Evolutionary conservation across 2,329 filamentous ascomycete genomes (phyloP).

Genomic region (Penicillium sumatraense): DNA sequence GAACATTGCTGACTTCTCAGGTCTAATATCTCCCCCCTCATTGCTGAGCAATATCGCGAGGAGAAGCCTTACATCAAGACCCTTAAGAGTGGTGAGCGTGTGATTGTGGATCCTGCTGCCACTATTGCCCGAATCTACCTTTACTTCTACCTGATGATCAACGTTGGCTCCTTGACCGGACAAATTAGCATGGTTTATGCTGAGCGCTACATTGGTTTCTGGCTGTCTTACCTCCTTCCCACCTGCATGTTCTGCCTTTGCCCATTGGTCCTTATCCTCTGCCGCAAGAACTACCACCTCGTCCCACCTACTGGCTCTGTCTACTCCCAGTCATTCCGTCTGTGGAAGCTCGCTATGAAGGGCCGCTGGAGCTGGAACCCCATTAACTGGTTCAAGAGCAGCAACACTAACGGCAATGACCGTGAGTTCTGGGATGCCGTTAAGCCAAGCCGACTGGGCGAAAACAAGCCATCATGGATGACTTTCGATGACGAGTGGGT

Average conservation of each 20-base stretch:
- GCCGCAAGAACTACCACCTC: conserved; percentile 66
- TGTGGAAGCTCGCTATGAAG: conserved; percentile 66
- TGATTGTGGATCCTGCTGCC: conserved; percentile 71
- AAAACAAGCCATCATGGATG: conserved; percentile 57
- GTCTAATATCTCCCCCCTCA: conserved; percentile 73
- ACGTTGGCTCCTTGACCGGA: conserved; percentile 65
- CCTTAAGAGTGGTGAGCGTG: conserved; percentile 63
- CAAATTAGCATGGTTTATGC: conserved; percentile 73
- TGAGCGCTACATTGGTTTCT: conserved; percentile 78
- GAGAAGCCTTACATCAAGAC: conserved; percentile 62
- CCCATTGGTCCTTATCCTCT: conserved; percentile 64
- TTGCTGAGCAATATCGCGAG: conserved; percentile 71
- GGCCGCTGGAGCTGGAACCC: conserved; percentile 67
- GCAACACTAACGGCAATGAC: conserved; percentile 10
- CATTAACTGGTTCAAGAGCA: conserved; percentile 38
- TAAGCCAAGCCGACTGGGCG: conserved; percentile 38
- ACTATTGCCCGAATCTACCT: conserved; percentile 71
- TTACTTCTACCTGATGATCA: conserved; percentile 74
- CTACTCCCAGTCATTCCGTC: conserved; percentile 66
- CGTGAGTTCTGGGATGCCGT: conserved; percentile 29
- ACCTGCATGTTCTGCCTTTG: conserved; percentile 67
- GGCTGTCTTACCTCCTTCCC: conserved; percentile 71
- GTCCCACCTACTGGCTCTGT: conserved; percentile 74
- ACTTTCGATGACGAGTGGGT: conserved; percentile 84
- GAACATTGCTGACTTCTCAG: conserved; percentile 11